Conservation (phyloP, 192 early-diverging fungal genomes). For the Coemansia furcata region DNA sequence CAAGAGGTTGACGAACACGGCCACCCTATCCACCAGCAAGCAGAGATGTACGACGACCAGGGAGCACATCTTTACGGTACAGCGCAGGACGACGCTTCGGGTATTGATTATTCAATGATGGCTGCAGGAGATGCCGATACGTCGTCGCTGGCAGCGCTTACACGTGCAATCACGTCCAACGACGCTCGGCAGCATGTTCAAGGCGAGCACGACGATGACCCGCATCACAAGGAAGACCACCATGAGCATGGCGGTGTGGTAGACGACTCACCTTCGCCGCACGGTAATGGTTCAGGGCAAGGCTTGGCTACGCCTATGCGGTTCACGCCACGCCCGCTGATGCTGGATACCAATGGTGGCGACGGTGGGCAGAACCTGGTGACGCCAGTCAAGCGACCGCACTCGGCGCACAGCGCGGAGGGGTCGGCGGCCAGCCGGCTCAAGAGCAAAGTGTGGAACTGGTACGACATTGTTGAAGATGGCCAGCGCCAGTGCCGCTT, state of each 20-base stretch:
- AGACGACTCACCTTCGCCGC: conserved; percentile 10
- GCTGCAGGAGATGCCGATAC: conserved; percentile 20
- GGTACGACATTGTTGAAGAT: conserved; percentile 47
- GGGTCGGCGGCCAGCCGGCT: conserved; percentile 32
- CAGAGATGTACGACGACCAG: conserved; percentile 33
- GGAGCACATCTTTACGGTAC: conserved; percentile 25
- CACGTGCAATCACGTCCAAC: conserved; percentile 40
- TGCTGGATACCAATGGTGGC: conserved; percentile 7
- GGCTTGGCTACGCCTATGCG: conserved; percentile 12
- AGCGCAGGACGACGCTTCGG: conserved; percentile 18
- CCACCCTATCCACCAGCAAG: not conserved
- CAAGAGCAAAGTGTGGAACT: conserved; percentile 53
- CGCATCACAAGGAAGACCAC: not conserved
- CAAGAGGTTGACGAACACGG: not conserved
- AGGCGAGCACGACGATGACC: conserved; percentile 1
- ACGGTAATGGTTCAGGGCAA: not conserved
- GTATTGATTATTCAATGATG: conserved; percentile 40
- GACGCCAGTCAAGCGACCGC: conserved; percentile 32
- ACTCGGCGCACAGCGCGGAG: conserved; percentile 13
- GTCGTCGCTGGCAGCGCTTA: conserved; percentile 41
- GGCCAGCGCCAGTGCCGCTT: conserved; percentile 48
- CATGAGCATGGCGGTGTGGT: conserved; percentile 11
- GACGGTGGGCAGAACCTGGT: conserved; percentile 8
- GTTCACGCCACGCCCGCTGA: conserved; percentile 17
- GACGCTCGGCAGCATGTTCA: conserved; percentile 1